Conservation (phyloP, 176 grass and related monocot species). For the Lolium rigidum region DNA sequence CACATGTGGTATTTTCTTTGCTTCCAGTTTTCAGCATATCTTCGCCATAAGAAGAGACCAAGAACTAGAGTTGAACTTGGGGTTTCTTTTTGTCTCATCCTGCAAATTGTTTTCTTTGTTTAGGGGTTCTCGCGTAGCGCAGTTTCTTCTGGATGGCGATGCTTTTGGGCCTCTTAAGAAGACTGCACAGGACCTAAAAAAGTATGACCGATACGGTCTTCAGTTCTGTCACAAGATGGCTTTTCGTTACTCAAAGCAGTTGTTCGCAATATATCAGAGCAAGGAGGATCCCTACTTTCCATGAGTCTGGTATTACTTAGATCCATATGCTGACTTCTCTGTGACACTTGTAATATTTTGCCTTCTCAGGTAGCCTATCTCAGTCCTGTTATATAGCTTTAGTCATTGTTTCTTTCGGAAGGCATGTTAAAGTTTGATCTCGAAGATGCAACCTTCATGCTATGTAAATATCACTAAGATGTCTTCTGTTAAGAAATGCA, state of each 20-base stretch:
- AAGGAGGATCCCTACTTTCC: constrained; percentile 78
- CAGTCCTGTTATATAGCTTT: constrained; percentile 2
- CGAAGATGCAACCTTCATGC: neutral
- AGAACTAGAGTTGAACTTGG: neutral
- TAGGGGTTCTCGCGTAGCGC: constrained; percentile 63
- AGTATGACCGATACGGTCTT: constrained; percentile 37
- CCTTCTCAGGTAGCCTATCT: neutral
- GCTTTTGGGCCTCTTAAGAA: constrained; percentile 62
- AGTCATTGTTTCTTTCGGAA: constrained; percentile 8
- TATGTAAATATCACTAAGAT: neutral
- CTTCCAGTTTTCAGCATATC: neutral
- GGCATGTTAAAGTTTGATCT: constrained; percentile 9
- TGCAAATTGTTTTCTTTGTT: constrained; percentile 29
- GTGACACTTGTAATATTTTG: neutral
- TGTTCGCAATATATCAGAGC: constrained; percentile 73
- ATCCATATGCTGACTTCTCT: constrained; percentile 12
- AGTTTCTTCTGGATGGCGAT: constrained; percentile 79
- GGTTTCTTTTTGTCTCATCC: constrained; percentile 10
- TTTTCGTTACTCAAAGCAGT: constrained; percentile 65
- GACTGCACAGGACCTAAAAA: constrained; percentile 56
- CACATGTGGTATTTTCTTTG: neutral
- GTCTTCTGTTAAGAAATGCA: neutral
- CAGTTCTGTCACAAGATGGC: constrained; percentile 60
- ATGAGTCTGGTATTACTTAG: constrained; percentile 10
- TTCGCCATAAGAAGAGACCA: neutral